Evolutionary conservation across 2,329 filamentous ascomycete species (phyloP).

Genomic region (Claviceps maximensis): DNA sequence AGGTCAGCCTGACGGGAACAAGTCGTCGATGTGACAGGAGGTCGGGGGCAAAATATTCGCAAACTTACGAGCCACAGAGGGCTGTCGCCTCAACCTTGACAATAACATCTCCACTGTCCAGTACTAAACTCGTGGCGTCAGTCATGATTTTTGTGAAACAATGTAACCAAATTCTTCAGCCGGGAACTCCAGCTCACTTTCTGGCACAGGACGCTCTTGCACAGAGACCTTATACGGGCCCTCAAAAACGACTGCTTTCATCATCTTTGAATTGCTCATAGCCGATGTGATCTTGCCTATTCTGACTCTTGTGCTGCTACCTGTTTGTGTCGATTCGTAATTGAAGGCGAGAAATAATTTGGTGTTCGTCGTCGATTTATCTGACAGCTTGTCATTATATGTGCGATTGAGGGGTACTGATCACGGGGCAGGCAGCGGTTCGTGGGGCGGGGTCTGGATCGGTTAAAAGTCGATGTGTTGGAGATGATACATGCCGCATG

Average conservation of each 20-base stretch:
- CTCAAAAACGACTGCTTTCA: slow-evolving; percentile 85
- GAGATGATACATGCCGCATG: background rate
- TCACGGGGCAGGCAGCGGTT: background rate
- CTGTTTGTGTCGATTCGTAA: background rate
- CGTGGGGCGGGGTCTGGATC: slow-evolving; percentile 8
- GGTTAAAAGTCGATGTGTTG: background rate
- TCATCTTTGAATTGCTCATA: slow-evolving; percentile 36
- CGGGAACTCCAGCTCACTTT: slow-evolving; percentile 22
- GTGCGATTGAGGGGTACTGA: background rate
- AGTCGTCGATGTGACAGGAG: background rate
- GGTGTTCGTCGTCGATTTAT: background rate
- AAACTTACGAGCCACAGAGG: slow-evolving; percentile 69
- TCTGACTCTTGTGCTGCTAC: background rate
- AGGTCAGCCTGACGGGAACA: background rate
- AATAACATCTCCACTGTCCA: slow-evolving; percentile 61
- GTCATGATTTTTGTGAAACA: background rate
- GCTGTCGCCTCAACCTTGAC: slow-evolving; percentile 74
- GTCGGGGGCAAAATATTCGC: background rate
- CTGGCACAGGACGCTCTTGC: slow-evolving; percentile 67
- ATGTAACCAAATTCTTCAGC: background rate
- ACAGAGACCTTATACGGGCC: slow-evolving; percentile 62
- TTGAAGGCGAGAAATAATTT: background rate
- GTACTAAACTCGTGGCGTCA: slow-evolving; percentile 31
- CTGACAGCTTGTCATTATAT: background rate
- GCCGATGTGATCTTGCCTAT: background rate